Percentiles rank a stretch among this genome's conserved stretches.
Evolutionary conservation across 2,329 filamentous ascomycete species (phyloP).

Genomic region (Paraphoma sp.): DNA sequence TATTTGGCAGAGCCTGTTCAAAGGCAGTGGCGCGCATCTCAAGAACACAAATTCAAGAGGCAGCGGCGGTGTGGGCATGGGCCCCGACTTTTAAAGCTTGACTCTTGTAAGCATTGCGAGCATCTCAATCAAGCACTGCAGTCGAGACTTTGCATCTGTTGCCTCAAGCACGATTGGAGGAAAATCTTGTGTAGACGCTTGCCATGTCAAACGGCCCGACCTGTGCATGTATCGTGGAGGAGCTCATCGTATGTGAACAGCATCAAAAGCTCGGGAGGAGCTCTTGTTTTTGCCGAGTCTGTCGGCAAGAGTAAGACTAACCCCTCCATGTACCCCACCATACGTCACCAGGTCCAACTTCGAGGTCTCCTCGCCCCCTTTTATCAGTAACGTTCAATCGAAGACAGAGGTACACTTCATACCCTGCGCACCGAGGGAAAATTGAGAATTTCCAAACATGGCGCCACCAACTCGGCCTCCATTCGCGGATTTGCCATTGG

Average conservation of each 20-base stretch:
- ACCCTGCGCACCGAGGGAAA: neutral
- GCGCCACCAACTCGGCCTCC: conserved; percentile 34
- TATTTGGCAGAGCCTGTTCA: conserved; percentile 98
- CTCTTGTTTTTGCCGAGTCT: conserved; percentile 9
- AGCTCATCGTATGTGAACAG: neutral
- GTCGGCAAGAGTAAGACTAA: conserved; percentile 13
- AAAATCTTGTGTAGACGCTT: neutral
- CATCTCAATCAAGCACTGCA: too few species aligned
- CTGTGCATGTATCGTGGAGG: too few species aligned
- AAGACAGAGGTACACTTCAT: neutral
- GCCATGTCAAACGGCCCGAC: too few species aligned
- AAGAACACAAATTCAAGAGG: conserved; percentile 46
- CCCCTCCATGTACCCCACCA: conserved; percentile 27
- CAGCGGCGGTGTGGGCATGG: conserved; percentile 46
- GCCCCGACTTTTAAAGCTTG: conserved; percentile 37
- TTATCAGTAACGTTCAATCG: neutral
- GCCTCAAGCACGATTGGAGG: neutral
- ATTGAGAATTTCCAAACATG: conserved; percentile 8
- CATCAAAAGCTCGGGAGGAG: neutral
- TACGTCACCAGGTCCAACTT: conserved; percentile 14
- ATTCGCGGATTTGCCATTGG: conserved; percentile 59
- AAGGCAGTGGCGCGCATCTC: conserved; percentile 90
- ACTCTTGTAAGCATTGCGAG: too few species aligned
- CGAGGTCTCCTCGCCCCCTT: neutral
- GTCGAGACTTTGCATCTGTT: conserved; percentile 8